Conservation (phyloP, 371 early-diverging fungal species). For the Mucor mucedo region DNA sequence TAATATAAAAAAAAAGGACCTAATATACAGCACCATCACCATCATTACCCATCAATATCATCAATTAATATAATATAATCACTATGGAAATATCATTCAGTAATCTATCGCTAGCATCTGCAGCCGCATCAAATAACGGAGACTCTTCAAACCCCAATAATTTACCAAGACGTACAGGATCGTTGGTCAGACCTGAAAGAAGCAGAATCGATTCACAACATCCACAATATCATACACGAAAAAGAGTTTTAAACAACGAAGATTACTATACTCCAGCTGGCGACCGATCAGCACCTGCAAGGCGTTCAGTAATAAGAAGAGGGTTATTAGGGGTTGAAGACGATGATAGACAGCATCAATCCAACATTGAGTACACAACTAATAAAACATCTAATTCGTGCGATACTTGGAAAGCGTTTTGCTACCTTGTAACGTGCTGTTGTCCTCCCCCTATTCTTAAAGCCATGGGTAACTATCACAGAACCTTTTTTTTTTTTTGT, state of each 20-base stretch:
- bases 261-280: constrained; percentile 10
- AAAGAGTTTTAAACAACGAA: constrained; percentile 13
- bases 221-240: constrained; percentile 58
- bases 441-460: constrained; percentile 53
- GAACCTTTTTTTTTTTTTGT: not conserved
- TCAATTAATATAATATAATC: not conserved
- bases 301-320: constrained; percentile 27
- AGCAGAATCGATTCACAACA: constrained; percentile 60
- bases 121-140: not conserved
- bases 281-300: constrained; percentile 15
- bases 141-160: no score
- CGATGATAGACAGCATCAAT: not conserved
- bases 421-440: constrained; percentile 61
- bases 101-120: constrained; percentile 10
- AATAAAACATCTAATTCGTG: constrained; percentile 9
- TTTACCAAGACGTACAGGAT: constrained; percentile 54
- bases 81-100: constrained; percentile 23
- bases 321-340: constrained; percentile 29
- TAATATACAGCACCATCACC: not conserved
- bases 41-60: not conserved
- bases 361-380: constrained; percentile 5
- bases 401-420: constrained; percentile 51
- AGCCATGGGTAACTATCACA: constrained; percentile 42
- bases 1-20: not conserved
- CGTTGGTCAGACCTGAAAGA: constrained; percentile 73